phyloP scores from a whole-genome alignment of 2,329 filamentous ascomycete species.

The Didymella glomerata region DNA sequence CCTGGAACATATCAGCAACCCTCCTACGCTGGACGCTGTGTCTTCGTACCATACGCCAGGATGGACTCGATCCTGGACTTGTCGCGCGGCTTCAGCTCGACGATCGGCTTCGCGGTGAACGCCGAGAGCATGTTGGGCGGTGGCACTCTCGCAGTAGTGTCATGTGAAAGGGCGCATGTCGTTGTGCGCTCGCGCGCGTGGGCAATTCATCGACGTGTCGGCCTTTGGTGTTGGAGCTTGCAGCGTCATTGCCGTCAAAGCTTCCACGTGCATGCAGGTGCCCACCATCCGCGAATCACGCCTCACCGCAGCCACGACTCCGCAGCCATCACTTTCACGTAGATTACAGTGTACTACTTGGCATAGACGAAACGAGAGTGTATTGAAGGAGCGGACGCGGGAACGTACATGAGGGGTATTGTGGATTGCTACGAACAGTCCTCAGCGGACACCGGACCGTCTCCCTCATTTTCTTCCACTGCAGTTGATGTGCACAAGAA shows the following conservation, averaged over 20 bases:
- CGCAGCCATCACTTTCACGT: neutral
- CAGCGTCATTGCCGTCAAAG: slow-evolving; percentile 39
- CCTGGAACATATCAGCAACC: slow-evolving; percentile 57
- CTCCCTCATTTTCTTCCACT: slow-evolving; percentile 32
- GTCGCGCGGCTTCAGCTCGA: slow-evolving; percentile 95
- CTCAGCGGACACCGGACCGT: slow-evolving; percentile 31
- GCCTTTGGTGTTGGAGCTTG: slow-evolving; percentile 23
- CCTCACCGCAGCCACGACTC: too few relatives aligned
- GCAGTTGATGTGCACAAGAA: slow-evolving; percentile 4
- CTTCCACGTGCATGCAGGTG: neutral
- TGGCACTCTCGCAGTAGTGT: slow-evolving; percentile 3
- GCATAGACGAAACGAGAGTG: slow-evolving; percentile 17
- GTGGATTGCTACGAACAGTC: slow-evolving; percentile 40
- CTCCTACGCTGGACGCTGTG: slow-evolving; percentile 26
- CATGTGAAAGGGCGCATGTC: slow-evolving; percentile 27
- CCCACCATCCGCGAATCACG: neutral
- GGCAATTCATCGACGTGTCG: neutral
- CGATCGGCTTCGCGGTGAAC: slow-evolving; percentile 93
- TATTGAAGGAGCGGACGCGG: slow-evolving; percentile 22
- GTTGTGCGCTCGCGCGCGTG: slow-evolving; percentile 32
- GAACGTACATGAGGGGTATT: slow-evolving; percentile 28
- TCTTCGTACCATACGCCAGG: slow-evolving; percentile 78
- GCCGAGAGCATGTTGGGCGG: slow-evolving; percentile 81
- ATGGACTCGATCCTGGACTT: slow-evolving; percentile 98
- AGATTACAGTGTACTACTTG: too few relatives aligned